Conservation (phyloP, 2,329 filamentous ascomycete species). For the Penicillium carneum region DNA sequence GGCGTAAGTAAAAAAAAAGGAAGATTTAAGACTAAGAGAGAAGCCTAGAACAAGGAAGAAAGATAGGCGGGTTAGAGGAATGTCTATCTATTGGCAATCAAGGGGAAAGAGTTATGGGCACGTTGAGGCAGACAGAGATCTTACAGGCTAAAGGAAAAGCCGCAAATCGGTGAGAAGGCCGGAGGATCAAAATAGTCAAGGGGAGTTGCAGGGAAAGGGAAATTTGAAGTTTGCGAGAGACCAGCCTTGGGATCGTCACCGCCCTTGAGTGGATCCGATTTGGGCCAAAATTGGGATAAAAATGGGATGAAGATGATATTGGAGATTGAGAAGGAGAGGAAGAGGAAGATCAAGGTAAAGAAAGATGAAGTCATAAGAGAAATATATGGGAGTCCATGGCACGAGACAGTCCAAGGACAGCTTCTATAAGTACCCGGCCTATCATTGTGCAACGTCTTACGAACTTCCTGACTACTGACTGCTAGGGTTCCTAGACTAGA, state of each 20-base stretch:
- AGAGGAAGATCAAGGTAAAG: conserved; percentile 26
- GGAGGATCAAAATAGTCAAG: conserved; percentile 18
- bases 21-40: conserved; percentile 5
- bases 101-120: conserved; percentile 30
- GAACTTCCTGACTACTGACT: not conserved
- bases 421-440: not conserved
- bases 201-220: not conserved
- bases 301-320: not conserved
- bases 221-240: conserved; percentile 1
- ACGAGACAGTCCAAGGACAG: not conserved
- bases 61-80: conserved; percentile 19
- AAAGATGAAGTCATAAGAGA: conserved; percentile 8
- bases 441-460: conserved; percentile 4
- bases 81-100: conserved; percentile 13
- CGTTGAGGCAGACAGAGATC: conserved; percentile 40
- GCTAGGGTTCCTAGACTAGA: not conserved
- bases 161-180: conserved; percentile 26
- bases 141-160: conserved; percentile 41
- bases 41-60: not conserved
- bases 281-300: not conserved
- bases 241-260: conserved; percentile 1
- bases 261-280: conserved; percentile 13
- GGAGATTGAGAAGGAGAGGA: conserved; percentile 12
- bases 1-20: not conserved
- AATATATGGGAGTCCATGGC: not conserved